Evolutionary conservation across 768 basidiomycete genomes (phyloP).

Genomic region (Kwoniella sp.): DNA sequence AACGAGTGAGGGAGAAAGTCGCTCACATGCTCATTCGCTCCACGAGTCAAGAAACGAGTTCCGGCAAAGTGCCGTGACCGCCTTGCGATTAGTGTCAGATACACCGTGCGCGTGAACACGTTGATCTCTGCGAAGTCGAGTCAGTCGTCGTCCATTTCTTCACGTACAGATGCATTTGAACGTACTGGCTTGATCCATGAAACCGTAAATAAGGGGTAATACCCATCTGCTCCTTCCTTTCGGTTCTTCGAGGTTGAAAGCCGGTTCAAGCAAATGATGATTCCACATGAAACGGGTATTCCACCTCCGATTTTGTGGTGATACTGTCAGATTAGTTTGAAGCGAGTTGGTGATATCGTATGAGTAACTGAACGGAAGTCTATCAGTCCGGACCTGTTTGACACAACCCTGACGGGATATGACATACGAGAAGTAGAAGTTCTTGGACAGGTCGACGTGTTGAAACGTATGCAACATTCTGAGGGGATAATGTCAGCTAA

Average conservation of each 20-base stretch:
- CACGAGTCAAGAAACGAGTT: slow-evolving; percentile 88
- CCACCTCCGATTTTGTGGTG: slow-evolving; percentile 59
- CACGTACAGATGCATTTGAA: slow-evolving; percentile 18
- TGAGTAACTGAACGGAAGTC: slow-evolving; percentile 69
- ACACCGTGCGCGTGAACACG: slow-evolving; percentile 83
- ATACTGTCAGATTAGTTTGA: slow-evolving; percentile 77
- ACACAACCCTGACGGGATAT: background rate
- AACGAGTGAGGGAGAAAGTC: background rate
- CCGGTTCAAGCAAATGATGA: slow-evolving; percentile 74
- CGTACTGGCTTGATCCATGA: slow-evolving; percentile 97
- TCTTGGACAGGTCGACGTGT: slow-evolving; percentile 97
- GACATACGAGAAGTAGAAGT: slow-evolving; percentile 91
- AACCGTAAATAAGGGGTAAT: slow-evolving; percentile 87
- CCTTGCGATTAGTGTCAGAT: slow-evolving; percentile 91
- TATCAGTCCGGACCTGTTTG: too few relatives aligned
- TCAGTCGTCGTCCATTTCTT: background rate
- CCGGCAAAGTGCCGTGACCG: slow-evolving; percentile 94
- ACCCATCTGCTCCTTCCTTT: slow-evolving; percentile 70
- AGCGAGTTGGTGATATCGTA: slow-evolving; percentile 97
- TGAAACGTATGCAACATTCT: slow-evolving; percentile 86
- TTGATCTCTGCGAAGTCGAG: slow-evolving; percentile 68
- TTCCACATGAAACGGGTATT: slow-evolving; percentile 96
- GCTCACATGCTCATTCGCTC: slow-evolving; percentile 83
- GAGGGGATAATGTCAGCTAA: slow-evolving; percentile 25
- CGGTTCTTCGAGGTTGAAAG: slow-evolving; percentile 61